phyloP scores from a whole-genome alignment of 23 red algal species.

The Gracilaria domingensis region DNA sequence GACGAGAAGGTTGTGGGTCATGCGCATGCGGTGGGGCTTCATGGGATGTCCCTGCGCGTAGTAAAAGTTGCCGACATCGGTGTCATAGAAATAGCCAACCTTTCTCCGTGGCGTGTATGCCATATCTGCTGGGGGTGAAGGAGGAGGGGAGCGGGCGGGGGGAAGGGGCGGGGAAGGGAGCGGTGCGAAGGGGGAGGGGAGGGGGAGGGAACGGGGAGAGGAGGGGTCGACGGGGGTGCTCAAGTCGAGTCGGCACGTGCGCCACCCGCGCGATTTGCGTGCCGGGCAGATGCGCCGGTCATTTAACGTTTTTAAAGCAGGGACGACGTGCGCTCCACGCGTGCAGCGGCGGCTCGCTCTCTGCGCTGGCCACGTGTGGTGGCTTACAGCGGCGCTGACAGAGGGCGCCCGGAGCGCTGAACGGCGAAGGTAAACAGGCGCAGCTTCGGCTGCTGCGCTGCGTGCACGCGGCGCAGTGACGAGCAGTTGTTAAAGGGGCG shows the following conservation, averaged over 20 bases:
- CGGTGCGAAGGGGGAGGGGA: not conserved
- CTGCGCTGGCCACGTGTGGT: not conserved
- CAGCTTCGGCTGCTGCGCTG: no score
- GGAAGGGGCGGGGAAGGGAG: not conserved
- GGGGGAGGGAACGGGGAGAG: not conserved
- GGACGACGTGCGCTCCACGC: not conserved
- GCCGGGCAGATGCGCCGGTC: not conserved
- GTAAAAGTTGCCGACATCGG: conserved; percentile 97
- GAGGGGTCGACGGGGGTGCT: not conserved
- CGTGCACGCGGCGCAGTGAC: not conserved
- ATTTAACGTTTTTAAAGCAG: not conserved
- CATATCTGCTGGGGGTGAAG: not conserved
- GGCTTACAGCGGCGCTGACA: not conserved
- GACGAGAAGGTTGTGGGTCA: conserved; percentile 94
- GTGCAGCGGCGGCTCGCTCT: not conserved
- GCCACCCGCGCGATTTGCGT: not conserved
- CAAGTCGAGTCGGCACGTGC: conserved; percentile 11
- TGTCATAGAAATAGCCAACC: conserved; percentile 91
- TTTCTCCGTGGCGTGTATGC: conserved; percentile 36
- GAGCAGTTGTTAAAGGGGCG: not conserved
- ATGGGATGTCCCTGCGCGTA: conserved; percentile 98
- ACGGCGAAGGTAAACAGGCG: not conserved
- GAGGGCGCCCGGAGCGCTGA: not conserved
- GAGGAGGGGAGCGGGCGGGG: not conserved
- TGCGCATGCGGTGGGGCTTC: conserved; percentile 99